These are phyloP conservation scores for Bryum argenteum DNA, from an alignment of 225 moss, liverwort and hornwort genomes.

Conservation along the genomic window DNA sequence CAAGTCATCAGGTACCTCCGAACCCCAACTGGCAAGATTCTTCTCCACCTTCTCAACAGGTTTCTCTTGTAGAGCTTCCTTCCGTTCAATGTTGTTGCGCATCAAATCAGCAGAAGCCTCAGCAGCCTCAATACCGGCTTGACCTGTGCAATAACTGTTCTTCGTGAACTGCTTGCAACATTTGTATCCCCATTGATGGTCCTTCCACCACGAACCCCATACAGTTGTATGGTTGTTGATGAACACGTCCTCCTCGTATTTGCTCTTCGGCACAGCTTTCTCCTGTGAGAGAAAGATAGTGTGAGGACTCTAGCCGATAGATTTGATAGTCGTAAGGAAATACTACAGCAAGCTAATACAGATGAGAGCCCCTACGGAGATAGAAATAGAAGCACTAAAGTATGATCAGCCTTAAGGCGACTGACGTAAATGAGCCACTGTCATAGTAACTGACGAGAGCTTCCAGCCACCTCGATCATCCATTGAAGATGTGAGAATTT, in stretches of 20 bases:
- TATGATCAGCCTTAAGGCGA: background rate
- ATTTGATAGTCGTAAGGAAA: background rate
- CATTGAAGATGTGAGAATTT: background rate
- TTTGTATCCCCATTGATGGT: conserved; percentile 97
- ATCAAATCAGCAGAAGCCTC: conserved; percentile 95
- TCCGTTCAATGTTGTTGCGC: conserved; percentile 84
- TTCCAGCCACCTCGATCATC: conserved; percentile 9
- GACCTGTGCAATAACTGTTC: conserved; percentile 98
- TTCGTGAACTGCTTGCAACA: conserved; percentile 92
- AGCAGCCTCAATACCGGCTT: conserved; percentile 97
- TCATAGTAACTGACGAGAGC: background rate
- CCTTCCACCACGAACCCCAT: conserved; percentile 99
- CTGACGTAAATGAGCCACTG: background rate
- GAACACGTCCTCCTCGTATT: conserved; percentile 94
- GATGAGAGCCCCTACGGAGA: background rate
- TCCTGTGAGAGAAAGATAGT: conserved; percentile 52
- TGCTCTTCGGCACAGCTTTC: conserved; percentile 97
- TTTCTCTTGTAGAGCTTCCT: conserved; percentile 80
- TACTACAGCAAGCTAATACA: background rate
- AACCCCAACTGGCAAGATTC: conserved; percentile 87
- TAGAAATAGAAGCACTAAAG: conserved; percentile 8
- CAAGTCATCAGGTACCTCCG: conserved; percentile 80
- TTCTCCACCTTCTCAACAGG: conserved; percentile 73
- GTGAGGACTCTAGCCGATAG: background rate
- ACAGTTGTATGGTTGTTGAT: conserved; percentile 96